Evolutionary conservation across 257 asterid species (phyloP).

Genomic region (Eucommia ulmoides): DNA sequence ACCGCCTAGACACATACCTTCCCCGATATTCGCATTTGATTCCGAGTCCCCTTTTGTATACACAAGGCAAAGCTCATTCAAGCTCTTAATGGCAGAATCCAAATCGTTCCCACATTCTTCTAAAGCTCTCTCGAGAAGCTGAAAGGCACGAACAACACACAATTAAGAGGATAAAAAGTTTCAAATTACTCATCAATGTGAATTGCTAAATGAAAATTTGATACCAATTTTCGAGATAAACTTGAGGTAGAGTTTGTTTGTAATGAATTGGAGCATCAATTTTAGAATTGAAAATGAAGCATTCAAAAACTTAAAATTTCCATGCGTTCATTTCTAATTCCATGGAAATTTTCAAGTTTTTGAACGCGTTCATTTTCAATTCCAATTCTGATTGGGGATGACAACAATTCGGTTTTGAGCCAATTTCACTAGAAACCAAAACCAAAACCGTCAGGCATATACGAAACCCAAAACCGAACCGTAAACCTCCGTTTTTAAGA

Average conservation of each 20-base stretch:
- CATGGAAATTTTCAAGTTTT: too few relatives aligned
- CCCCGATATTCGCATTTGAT: constrained; percentile 18
- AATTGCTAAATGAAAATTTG: not conserved
- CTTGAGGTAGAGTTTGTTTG: not conserved
- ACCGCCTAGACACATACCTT: constrained; percentile 19
- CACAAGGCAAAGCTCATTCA: constrained; percentile 34
- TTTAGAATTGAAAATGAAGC: not conserved
- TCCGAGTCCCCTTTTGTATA: constrained; percentile 22
- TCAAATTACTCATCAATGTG: not conserved
- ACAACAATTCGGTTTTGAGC: too few relatives aligned
- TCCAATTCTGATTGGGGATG: too few relatives aligned
- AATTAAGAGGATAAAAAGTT: not conserved
- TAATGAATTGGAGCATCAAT: not conserved
- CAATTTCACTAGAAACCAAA: too few relatives aligned
- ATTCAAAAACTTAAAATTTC: too few relatives aligned
- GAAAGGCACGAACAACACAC: constrained; percentile 10
- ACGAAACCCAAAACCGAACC: too few relatives aligned
- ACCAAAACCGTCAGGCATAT: too few relatives aligned
- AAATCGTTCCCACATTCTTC: constrained; percentile 44
- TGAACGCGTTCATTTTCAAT: too few relatives aligned
- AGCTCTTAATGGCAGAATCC: constrained; percentile 38
- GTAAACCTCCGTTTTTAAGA: too few relatives aligned
- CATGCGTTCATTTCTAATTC: too few relatives aligned
- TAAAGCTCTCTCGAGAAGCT: constrained; percentile 54
- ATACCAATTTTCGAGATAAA: not conserved